A percentile compares a stretch with the other conserved stretches of the same genome.
These are phyloP conservation scores for Fagopyrum tataricum DNA, from an alignment of 148 eudicot genomes.

Conservation along the genomic window DNA sequence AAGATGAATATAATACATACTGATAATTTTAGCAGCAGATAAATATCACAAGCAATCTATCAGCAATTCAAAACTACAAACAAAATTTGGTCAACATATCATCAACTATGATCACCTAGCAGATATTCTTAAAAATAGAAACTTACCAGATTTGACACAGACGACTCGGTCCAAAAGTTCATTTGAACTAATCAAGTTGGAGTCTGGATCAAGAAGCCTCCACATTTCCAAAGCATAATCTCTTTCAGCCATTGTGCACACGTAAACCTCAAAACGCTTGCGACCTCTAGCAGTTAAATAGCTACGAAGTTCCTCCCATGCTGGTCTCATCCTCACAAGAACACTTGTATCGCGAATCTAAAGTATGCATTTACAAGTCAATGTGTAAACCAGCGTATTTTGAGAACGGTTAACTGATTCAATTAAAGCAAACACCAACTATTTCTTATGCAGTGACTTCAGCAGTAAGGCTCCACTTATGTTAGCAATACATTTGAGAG, in stretches of 20 bases:
- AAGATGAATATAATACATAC: not conserved
- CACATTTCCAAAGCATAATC: conserved; percentile 99
- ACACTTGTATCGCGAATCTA: conserved; percentile 99
- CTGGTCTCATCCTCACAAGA: conserved; percentile 98
- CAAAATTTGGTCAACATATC: not conserved
- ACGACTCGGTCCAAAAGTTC: conserved; percentile 87
- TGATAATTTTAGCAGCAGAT: not conserved
- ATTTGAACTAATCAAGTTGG: conserved; percentile 66
- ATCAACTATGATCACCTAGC: not conserved
- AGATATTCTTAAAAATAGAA: not conserved
- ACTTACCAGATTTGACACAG: conserved; percentile 87
- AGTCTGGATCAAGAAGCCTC: conserved; percentile 99
- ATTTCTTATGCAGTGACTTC: not conserved
- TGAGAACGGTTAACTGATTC: not conserved
- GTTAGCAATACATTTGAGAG: not conserved
- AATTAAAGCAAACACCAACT: not conserved
- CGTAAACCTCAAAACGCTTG: conserved; percentile 95
- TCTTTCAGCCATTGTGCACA: conserved; percentile 99
- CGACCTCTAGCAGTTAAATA: conserved; percentile 98
- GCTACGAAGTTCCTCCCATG: conserved; percentile 96
- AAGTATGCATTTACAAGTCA: conserved; percentile 7
- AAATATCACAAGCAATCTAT: not conserved
- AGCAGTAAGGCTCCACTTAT: not conserved
- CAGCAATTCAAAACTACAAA: not conserved
- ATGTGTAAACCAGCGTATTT: not conserved